phyloP scores from a whole-genome alignment of 2,329 filamentous ascomycete species.

The Corinectria fuckeliana region DNA sequence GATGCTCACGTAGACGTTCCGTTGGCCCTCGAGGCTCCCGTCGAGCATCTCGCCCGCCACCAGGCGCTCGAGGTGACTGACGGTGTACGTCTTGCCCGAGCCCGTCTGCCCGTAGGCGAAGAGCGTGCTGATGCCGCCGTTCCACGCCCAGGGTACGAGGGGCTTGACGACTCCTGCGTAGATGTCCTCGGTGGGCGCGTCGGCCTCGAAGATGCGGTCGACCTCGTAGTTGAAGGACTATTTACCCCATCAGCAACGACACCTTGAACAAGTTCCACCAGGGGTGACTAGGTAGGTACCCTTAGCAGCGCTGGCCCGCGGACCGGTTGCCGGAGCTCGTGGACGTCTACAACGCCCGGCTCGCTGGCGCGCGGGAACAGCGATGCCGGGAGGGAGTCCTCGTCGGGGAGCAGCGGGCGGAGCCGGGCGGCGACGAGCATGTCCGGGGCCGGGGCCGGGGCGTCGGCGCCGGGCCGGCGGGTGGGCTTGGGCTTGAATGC shows the following conservation, averaged over 20 bases:
- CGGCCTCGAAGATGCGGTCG: slow-evolving; percentile 45
- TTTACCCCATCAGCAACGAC: background rate
- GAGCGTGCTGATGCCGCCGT: slow-evolving; percentile 55
- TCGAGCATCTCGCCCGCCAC: slow-evolving; percentile 46
- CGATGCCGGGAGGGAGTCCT: slow-evolving; percentile 40
- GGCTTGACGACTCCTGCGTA: slow-evolving; percentile 50
- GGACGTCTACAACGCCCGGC: slow-evolving; percentile 43
- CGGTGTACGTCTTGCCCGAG: slow-evolving; percentile 55
- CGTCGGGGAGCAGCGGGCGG: slow-evolving; percentile 46
- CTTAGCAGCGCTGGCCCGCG: slow-evolving; percentile 42
- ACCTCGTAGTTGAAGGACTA: slow-evolving; percentile 45
- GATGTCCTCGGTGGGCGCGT: slow-evolving; percentile 46
- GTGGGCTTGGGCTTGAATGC: slow-evolving; percentile 35
- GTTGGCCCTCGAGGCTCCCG: slow-evolving; percentile 30
- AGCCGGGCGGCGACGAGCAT: slow-evolving; percentile 47
- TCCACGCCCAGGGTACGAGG: slow-evolving; percentile 53
- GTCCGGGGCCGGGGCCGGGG: slow-evolving; percentile 26
- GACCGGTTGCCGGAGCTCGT: slow-evolving; percentile 45
- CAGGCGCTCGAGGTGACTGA: slow-evolving; percentile 50
- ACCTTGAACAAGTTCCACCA: too few relatives aligned
- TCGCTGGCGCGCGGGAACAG: slow-evolving; percentile 34
- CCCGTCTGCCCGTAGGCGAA: slow-evolving; percentile 58
- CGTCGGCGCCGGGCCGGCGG: slow-evolving; percentile 6
- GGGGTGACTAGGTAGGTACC: slow-evolving; percentile 22
- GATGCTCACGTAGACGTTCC: slow-evolving; percentile 46